Base-by-base conservation (phyloP, 768 basidiomycete species). In the Clathrus columnatus region DNA sequence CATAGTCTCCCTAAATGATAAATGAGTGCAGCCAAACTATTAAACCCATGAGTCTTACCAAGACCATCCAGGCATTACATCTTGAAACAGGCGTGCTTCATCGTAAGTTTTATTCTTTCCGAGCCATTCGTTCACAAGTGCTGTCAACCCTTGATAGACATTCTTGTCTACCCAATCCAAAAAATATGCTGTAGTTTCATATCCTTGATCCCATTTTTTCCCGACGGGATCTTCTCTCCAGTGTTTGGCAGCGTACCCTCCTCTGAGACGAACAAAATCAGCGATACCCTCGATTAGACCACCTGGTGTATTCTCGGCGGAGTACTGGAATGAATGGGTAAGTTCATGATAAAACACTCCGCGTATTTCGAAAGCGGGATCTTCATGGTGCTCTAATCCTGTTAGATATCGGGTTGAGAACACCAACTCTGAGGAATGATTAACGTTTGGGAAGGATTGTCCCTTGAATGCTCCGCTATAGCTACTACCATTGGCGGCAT, bases 271-370 rank as follows among this genome's bases (percentile, higher is more conserved):
- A 30, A 90, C 84, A 67, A 78, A 90, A 65, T 91, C 88, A 66
- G 87, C 88, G 24, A 91, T 74, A 18, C 88, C 88, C 64, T 91
- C 88, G 60, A 87, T 80, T 49, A 91, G 69, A 1, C 88, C 88
- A 1, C 78, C 76, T 0, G 85, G 85, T 42, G 75, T 77, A 23
- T 72, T 81, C 20, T 70, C 64, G 1, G 75, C 85, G 60, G 85
- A 75, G 67, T 81, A 78, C 63, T 90, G 88, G 64, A 76, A 90
- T 62, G 84, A 88, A 60, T 91, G 88, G 5, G 87, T 87, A 63
- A 85, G 75, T 68, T 91, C 86, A 64, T 87, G 87, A 29, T 77
- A 70, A 5, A 91, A 71, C 3, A 89, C 84, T 3, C 87, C 88
- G 36, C 70, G 59, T 49, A 89, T 82, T 68, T 91, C 87, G 45